A percentile compares a stretch with the other conserved stretches of the same genome.
These are phyloP conservation scores for Taiwanofungus camphoratus DNA, from an alignment of 1,284 basidiomycete species.

Conservation along the genomic window DNA sequence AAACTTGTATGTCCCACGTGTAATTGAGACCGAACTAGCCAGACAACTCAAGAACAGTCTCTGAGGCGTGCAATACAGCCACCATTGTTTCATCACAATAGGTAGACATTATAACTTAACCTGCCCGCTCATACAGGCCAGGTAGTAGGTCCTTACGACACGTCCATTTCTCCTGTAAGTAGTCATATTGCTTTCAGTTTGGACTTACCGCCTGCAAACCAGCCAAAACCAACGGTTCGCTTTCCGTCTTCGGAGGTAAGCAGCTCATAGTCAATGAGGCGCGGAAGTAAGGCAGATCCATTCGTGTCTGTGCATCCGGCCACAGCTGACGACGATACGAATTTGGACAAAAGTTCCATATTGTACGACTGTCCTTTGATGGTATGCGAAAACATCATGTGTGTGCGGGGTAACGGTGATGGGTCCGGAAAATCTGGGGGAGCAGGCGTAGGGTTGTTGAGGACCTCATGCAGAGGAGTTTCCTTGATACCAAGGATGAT, in stretches of 20 bases:
- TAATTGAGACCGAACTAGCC: not conserved
- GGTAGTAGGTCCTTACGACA: too few species aligned
- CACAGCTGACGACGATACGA: slow-evolving; percentile 36
- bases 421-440: slow-evolving; percentile 15
- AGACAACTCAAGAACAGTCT: not conserved
- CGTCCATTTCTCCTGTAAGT: too few species aligned
- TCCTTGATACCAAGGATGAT: slow-evolving; percentile 88
- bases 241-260: slow-evolving; percentile 61
- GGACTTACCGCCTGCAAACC: slow-evolving; percentile 76
- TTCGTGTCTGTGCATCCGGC: slow-evolving; percentile 1
- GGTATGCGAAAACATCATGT: slow-evolving; percentile 89
- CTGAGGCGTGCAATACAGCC: not conserved
- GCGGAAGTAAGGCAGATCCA: slow-evolving; percentile 32
- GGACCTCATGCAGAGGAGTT: slow-evolving; percentile 61
- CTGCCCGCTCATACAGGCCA: too few species aligned
- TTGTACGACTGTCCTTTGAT: slow-evolving; percentile 86
- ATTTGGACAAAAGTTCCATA: slow-evolving; percentile 67
- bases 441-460: slow-evolving; percentile 37
- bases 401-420: slow-evolving; percentile 43
- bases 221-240: slow-evolving; percentile 83
- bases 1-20: not conserved
- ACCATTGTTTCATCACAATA: too few species aligned
- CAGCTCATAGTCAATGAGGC: slow-evolving; percentile 82
- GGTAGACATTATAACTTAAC: too few species aligned
- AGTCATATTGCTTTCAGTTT: too few species aligned